These are phyloP conservation scores for Ceratocystis ficicola DNA, from an alignment of 2,329 filamentous ascomycete genomes.

Conservation along the genomic window DNA sequence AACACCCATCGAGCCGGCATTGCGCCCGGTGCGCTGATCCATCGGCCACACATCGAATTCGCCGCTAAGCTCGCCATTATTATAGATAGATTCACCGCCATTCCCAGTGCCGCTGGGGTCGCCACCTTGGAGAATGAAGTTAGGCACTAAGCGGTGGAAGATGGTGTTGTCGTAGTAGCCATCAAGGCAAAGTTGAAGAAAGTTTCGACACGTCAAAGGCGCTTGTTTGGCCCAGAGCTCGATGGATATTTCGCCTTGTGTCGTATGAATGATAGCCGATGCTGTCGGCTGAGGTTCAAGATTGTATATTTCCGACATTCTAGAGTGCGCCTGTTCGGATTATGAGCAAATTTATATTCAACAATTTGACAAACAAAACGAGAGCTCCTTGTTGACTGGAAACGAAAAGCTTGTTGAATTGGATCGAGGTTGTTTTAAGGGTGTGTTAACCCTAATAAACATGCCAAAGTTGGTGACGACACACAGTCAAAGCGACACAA, in stretches of 20 bases:
- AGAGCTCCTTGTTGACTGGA: neutral
- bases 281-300: slow-evolving; percentile 84
- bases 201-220: slow-evolving; percentile 84
- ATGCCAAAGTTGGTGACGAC: neutral
- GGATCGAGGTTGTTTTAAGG: neutral
- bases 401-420: slow-evolving; percentile 6
- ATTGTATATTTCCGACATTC: slow-evolving; percentile 84
- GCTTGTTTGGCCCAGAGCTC: slow-evolving; percentile 93
- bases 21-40: slow-evolving; percentile 50
- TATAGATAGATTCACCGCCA: slow-evolving; percentile 84
- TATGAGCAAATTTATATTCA: too few relatives aligned
- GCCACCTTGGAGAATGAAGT: slow-evolving; percentile 88
- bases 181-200: slow-evolving; percentile 86
- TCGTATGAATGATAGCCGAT: slow-evolving; percentile 83
- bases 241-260: slow-evolving; percentile 74
- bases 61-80: slow-evolving; percentile 62
- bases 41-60: slow-evolving; percentile 62
- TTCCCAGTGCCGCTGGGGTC: slow-evolving; percentile 88
- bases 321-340: neutral
- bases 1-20: slow-evolving; percentile 46
- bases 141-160: slow-evolving; percentile 84
- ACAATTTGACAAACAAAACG: too few relatives aligned
- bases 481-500: neutral
- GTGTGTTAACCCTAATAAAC: neutral
- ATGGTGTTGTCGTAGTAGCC: slow-evolving; percentile 90